Conservation (phyloP, 106 monocot genomes). For the Allium cepa region DNA sequence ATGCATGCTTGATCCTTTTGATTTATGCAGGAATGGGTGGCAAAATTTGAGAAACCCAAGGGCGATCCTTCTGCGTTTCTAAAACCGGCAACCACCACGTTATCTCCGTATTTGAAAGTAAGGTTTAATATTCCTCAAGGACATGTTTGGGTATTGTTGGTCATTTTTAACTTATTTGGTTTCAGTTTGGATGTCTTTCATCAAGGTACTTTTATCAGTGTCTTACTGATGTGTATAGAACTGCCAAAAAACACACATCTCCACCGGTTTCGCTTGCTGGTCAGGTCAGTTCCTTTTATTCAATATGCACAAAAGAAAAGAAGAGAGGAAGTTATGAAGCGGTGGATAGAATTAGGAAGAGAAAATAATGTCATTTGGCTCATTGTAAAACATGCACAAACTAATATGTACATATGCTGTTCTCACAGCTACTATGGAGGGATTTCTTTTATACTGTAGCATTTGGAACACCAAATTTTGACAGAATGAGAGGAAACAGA, state of each 20-base stretch:
- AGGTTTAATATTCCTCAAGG: slow-evolving; percentile 2
- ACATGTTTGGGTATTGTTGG: neutral
- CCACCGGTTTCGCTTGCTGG: slow-evolving; percentile 87
- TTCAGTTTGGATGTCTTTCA: slow-evolving; percentile 95
- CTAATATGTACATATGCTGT: neutral
- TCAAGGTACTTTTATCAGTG: slow-evolving; percentile 78
- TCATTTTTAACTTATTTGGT: neutral
- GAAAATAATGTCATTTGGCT: too few species aligned
- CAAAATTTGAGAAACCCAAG: slow-evolving; percentile 94
- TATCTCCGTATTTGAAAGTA: slow-evolving; percentile 94
- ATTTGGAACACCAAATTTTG: slow-evolving; percentile 85
- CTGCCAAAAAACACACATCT: slow-evolving; percentile 46
- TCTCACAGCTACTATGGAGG: slow-evolving; percentile 72
- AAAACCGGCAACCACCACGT: slow-evolving; percentile 78
- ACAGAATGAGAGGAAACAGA: slow-evolving; percentile 79
- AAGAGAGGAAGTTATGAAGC: too few species aligned
- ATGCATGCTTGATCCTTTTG: neutral
- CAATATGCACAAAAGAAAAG: neutral
- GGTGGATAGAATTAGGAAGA: too few species aligned
- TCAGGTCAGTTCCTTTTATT: slow-evolving; percentile 40
- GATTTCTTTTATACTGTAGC: slow-evolving; percentile 90
- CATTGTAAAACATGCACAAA: neutral
- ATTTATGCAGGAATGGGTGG: slow-evolving; percentile 58
- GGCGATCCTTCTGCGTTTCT: slow-evolving; percentile 86
- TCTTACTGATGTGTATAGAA: slow-evolving; percentile 48